Conservation (phyloP, 2,329 filamentous ascomycete species). For the Xylaria digitata region DNA sequence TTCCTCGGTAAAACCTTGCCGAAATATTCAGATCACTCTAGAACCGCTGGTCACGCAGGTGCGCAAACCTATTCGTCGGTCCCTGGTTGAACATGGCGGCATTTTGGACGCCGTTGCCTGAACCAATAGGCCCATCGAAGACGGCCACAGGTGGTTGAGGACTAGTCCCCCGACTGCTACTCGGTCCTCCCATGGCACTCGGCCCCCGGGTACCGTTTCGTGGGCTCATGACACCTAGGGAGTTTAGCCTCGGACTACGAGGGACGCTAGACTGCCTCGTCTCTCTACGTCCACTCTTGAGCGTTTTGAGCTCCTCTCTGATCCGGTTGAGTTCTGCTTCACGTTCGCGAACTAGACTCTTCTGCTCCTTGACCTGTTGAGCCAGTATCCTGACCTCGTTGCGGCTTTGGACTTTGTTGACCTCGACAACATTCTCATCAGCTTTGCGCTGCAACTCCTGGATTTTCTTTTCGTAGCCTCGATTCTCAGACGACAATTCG, state of each 20-base stretch:
- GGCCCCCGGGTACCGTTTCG: conserved; percentile 49
- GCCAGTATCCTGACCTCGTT: conserved; percentile 52
- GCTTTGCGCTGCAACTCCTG: conserved; percentile 57
- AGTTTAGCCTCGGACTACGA: conserved; percentile 63
- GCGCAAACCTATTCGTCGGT: conserved; percentile 49
- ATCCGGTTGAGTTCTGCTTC: conserved; percentile 62
- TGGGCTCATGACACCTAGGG: conserved; percentile 63
- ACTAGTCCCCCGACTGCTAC: conserved; percentile 46
- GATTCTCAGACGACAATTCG: conserved; percentile 60
- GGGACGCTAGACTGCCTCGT: conserved; percentile 68
- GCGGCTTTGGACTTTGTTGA: conserved; percentile 60
- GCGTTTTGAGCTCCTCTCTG: conserved; percentile 60
- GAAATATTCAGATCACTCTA: background rate
- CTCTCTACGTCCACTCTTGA: conserved; percentile 64
- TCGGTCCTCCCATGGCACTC: conserved; percentile 50
- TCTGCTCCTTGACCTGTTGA: conserved; percentile 57
- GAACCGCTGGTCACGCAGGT: conserved; percentile 54
- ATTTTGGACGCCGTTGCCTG: conserved; percentile 51
- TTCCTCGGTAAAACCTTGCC: conserved; percentile 12
- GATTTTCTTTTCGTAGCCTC: conserved; percentile 56
- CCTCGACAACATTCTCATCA: conserved; percentile 57
- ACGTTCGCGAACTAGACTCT: conserved; percentile 59
- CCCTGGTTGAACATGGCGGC: conserved; percentile 42
- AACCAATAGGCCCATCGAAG: conserved; percentile 20
- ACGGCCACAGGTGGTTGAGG: conserved; percentile 32